Base-by-base conservation (phyloP, 2,329 filamentous ascomycete species). In the Colletotrichum camelliae region DNA sequence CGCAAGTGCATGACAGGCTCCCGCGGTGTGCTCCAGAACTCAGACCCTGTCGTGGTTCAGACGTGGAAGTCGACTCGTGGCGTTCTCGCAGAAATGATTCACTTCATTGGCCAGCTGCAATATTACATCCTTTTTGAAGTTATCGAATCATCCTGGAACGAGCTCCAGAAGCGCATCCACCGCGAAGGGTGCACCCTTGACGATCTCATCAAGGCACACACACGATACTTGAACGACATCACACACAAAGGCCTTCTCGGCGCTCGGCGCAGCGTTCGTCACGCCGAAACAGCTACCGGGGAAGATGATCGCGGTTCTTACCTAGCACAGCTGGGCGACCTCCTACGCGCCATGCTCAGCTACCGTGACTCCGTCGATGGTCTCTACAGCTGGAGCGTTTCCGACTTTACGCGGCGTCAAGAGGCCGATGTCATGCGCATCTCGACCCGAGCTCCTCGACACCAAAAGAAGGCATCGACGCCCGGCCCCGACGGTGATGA, bases 81-180 rank as follows among this genome's bases (percentile, higher is more conserved):
- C 74, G 93, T 93, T 21, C 92, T 98, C 48, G 96, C 96, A 15
- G 97, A 99, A 85, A 99, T 99, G 97, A 95, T 98, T 18, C 97
- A 99, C 84, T 98, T 99, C 82, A 93, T 98, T 81, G 95, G 95
- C 78, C 97, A 99, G 85, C 90, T 99, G 16, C 97, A 99, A 84
- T 98, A 98, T 87, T 99, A 99, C 84, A 98, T 99, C 79, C 89
- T 99, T 12, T 99, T 98, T 81, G 97, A 99, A 84, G 97, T 99
- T 79, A 98, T 99, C 80, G 97, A 99, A 84, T 94, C 95, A 43
- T 97, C 95, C 65, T 99, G 97, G 97, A 94, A 95, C 77, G 94
- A 96, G 81, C 90, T 99, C 4, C 95, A 98, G 84, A 91, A 92
- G 33, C 94, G 94, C 37, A 93, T 98, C 77, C 92, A 91, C 71